Conservation (phyloP, 1,284 basidiomycete genomes). For the Microbotryum intermedium region DNA sequence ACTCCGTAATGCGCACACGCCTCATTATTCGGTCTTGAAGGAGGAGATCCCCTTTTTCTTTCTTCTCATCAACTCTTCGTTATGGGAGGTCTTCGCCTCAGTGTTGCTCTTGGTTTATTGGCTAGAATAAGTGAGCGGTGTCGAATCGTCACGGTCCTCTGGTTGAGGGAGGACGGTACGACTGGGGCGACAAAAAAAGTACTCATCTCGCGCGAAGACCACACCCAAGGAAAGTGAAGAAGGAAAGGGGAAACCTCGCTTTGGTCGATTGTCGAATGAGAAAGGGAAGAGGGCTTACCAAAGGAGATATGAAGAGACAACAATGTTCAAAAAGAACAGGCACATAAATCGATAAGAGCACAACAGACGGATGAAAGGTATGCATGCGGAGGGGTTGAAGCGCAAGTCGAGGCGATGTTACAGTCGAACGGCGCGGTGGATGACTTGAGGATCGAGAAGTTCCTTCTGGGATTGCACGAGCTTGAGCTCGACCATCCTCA, state of each 20-base stretch:
- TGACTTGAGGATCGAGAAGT: conserved; percentile 37
- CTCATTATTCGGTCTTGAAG: too few relatives aligned
- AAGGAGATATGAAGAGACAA: conserved; percentile 6
- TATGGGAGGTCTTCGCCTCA: conserved; percentile 16
- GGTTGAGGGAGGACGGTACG: conserved; percentile 20
- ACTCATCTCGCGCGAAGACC: conserved; percentile 25
- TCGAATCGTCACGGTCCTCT: conserved; percentile 8
- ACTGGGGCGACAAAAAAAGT: conserved; percentile 35
- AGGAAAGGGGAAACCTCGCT: background rate
- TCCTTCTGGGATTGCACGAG: conserved; percentile 66
- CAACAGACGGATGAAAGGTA: background rate
- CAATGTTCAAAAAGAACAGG: too few relatives aligned
- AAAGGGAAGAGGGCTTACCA: background rate
- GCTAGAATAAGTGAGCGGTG: conserved; percentile 26
- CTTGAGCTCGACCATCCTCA: conserved; percentile 71
- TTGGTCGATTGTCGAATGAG: too few relatives aligned
- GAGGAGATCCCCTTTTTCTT: too few relatives aligned
- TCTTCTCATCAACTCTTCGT: too few relatives aligned
- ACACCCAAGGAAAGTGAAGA: background rate
- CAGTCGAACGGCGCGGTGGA: conserved; percentile 26
- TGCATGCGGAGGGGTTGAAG: background rate
- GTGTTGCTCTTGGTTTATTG: conserved; percentile 24
- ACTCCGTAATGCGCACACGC: too few relatives aligned
- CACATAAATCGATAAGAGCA: background rate
- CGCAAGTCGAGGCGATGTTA: background rate